Evolutionary conservation across 495 filamentous ascomycete species (phyloP).

Genomic region (Neurospora sp.): DNA sequence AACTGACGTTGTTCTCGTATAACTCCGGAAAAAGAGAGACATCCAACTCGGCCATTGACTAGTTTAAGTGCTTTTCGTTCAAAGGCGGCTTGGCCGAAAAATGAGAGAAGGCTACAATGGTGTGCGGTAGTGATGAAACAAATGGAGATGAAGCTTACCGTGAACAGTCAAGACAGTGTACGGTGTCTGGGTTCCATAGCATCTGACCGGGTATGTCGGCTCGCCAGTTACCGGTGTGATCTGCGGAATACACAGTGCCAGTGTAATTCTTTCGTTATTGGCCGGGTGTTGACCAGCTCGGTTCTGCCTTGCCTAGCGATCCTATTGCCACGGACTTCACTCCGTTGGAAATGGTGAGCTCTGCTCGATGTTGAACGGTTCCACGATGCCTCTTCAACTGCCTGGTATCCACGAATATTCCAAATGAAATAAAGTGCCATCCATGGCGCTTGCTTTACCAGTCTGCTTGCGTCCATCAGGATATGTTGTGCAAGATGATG

Average conservation of each 20-base stretch:
- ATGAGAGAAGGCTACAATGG: neutral
- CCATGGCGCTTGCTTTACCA: neutral
- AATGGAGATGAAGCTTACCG: neutral
- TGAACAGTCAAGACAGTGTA: neutral
- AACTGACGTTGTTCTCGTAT: slow-evolving; percentile 9
- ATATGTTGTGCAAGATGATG: neutral
- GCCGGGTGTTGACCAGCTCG: neutral
- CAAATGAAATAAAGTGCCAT: neutral
- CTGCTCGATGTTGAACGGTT: neutral
- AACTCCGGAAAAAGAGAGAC: neutral
- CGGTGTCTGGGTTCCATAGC: neutral
- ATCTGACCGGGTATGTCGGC: neutral
- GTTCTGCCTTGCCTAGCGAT: neutral
- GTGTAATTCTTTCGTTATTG: neutral
- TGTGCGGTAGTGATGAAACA: neutral
- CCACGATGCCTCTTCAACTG: neutral
- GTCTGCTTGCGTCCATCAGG: neutral
- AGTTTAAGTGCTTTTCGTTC: neutral
- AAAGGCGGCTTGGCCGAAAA: neutral
- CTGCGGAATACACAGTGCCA: neutral
- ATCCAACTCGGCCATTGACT: neutral
- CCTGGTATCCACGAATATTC: neutral
- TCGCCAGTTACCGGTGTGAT: neutral
- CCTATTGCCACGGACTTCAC: neutral
- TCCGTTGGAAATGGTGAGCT: neutral